Evolutionary conservation across 1,284 basidiomycete genomes (phyloP), one percentile per base, ranked within the genome.

Genomic region (Rhodotorula sp.): DNA sequence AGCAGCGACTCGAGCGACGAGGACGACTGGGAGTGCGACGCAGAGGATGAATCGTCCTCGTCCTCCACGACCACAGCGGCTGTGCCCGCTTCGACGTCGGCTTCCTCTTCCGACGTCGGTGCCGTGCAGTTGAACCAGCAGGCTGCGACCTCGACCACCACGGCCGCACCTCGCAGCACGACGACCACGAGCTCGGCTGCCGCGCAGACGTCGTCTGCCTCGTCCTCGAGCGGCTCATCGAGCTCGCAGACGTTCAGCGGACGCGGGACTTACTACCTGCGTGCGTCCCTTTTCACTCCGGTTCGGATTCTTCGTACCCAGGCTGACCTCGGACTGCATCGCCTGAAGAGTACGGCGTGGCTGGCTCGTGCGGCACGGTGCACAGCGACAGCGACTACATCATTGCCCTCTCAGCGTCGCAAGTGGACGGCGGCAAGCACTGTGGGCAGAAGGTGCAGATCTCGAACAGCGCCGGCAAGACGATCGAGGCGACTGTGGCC

Each of bases 361-460:
- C 81, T 42, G 72, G 72, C 81, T 90, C 90, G 19, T 94, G 92
- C 81, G 92, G 92, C 61, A 79, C 91, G 84, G 71, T 78, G 3
- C 91, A 94, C 82, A 77, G n/a, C 42, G 90, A 86, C 78, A 52
- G 48, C 80, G 21, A 52, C 17, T 63, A 55, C 64, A 85, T 94
- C 78, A 88, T 87, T 78, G 92, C 91, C 62, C 85, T 90, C 5
- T 56, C 61, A 50, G 85, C 76, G 69, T 66, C 70, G n/a, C 64
- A 66, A 55, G 59, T 83, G 84, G 67, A 80, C 75, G 21, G 74
- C 74, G 48, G 89, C 87, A 13, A 54, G 80, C 41, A 89, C 74
- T 95, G 92, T 78, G 90, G 89, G 66, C 85, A 87, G 81, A 81
- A 80, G n/a, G 86, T 91, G 19, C 84, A 81, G 3, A 91, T 89